Percentiles rank a stretch among this genome's conserved stretches.
Evolutionary conservation across 805 yeast species (phyloP).

Genomic region (Candida gorgasii): DNA sequence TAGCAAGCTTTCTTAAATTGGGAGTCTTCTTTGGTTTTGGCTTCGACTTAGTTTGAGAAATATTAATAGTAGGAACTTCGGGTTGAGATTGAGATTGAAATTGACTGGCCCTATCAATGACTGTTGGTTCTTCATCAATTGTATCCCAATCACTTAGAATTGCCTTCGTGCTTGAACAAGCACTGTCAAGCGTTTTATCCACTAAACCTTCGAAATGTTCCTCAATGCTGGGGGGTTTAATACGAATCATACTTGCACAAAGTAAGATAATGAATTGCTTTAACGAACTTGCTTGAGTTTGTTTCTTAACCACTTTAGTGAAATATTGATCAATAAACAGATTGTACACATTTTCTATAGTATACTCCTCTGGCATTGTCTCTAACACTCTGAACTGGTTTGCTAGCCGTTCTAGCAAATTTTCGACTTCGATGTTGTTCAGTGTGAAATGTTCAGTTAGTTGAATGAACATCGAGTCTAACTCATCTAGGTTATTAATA

Average conservation of each 20-base stretch:
- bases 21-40: constrained; percentile 5
- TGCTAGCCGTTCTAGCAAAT: constrained; percentile 3
- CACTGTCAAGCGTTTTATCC: constrained; percentile 7
- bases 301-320: constrained; percentile 5
- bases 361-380: background rate
- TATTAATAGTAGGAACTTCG: constrained; percentile 19
- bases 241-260: constrained; percentile 17
- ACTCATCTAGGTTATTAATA: constrained; percentile 29
- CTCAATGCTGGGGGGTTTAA: constrained; percentile 5
- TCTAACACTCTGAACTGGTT: background rate
- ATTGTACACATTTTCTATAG: constrained; percentile 6
- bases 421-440: constrained; percentile 17
- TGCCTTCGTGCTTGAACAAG: constrained; percentile 13
- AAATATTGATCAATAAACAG: constrained; percentile 6
- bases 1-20: constrained; percentile 2
- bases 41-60: constrained; percentile 11
- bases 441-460: constrained; percentile 25
- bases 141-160: constrained; percentile 20
- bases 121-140: constrained; percentile 10
- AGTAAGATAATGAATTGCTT: constrained; percentile 14
- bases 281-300: constrained; percentile 9
- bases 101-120: constrained; percentile 7
- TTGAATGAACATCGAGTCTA: constrained; percentile 42
- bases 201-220: background rate
- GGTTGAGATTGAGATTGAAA: constrained; percentile 3